Evolutionary conservation across 1,284 basidiomycete genomes (phyloP).

Genomic region (Ganoderma lingzhi): DNA sequence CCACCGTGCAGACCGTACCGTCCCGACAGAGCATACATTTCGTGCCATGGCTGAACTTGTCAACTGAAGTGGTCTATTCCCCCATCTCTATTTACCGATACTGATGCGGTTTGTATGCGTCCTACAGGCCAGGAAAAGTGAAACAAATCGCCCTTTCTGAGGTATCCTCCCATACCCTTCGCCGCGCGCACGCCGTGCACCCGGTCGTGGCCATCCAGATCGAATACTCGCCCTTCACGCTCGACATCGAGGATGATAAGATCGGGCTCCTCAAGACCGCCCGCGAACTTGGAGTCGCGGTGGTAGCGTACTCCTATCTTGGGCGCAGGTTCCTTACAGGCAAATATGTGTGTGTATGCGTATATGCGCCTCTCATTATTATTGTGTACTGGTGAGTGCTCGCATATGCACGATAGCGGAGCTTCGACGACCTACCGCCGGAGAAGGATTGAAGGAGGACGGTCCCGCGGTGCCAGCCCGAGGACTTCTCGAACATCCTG

Average conservation of each 20-base stretch:
- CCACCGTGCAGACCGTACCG: not conserved
- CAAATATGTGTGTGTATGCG: constrained; percentile 48
- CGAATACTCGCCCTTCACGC: constrained; percentile 53
- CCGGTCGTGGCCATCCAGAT: constrained; percentile 53
- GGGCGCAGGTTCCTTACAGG: constrained; percentile 61
- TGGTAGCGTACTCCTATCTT: constrained; percentile 53
- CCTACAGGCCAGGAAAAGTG: constrained; percentile 46
- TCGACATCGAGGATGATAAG: constrained; percentile 43
- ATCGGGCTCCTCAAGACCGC: constrained; percentile 41
- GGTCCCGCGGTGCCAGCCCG: constrained; percentile 44
- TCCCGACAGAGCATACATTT: not conserved
- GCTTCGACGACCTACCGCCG: constrained; percentile 60
- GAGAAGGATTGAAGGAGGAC: constrained; percentile 52
- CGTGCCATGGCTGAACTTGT: not conserved
- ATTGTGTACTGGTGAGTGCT: not conserved
- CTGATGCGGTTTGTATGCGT: not conserved
- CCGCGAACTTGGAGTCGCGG: constrained; percentile 41
- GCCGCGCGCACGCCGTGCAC: constrained; percentile 50
- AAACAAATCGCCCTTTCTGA: constrained; percentile 55
- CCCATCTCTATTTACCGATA: not conserved
- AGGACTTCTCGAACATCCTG: constrained; percentile 55
- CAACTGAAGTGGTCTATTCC: constrained; percentile 40
- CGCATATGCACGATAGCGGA: constrained; percentile 37
- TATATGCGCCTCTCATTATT: not conserved
- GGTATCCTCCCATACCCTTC: constrained; percentile 49